Evolutionary conservation across 106 monocot genomes (phyloP).

Genomic region (Allium cepa): DNA sequence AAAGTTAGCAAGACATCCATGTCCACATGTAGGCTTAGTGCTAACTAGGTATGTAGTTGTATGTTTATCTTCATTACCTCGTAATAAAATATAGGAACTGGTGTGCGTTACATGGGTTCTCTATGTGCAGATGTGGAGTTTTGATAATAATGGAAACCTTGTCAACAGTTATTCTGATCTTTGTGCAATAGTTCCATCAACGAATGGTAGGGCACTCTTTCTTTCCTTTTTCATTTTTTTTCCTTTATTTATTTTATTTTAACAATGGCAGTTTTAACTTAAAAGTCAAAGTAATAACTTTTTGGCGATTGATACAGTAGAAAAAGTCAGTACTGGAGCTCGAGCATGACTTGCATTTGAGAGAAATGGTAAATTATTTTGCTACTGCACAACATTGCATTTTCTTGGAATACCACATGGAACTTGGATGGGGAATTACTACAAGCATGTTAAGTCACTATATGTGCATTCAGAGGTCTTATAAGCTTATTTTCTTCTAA

Average conservation of each 20-base stretch:
- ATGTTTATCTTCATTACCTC: too few relatives aligned
- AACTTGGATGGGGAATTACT: too few relatives aligned
- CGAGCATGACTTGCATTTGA: constrained; percentile 82
- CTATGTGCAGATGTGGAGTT: constrained; percentile 54
- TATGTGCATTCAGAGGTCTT: too few relatives aligned
- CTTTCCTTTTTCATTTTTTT: too few relatives aligned
- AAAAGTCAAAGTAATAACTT: too few relatives aligned
- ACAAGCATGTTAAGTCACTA: too few relatives aligned
- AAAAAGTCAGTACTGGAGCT: constrained; percentile 7
- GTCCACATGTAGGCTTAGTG: constrained; percentile 51
- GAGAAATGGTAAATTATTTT: constrained; percentile 45
- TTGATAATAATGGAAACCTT: constrained; percentile 65
- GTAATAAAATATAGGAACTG: too few relatives aligned
- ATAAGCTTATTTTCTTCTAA: too few relatives aligned
- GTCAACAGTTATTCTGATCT: constrained; percentile 47
- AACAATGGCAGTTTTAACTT: too few relatives aligned
- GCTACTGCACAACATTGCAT: too few relatives aligned
- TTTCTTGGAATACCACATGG: too few relatives aligned
- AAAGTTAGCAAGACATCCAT: constrained; percentile 17
- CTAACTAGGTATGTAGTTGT: constrained; percentile 37
- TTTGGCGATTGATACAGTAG: not conserved
- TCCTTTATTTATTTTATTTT: constrained; percentile 7
- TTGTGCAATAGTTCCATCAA: constrained; percentile 29
- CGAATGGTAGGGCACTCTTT: constrained; percentile 19
- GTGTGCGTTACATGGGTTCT: not conserved